phyloP scores from a whole-genome alignment of 495 filamentous ascomycete genomes.

The Chaetomium fimeti region DNA sequence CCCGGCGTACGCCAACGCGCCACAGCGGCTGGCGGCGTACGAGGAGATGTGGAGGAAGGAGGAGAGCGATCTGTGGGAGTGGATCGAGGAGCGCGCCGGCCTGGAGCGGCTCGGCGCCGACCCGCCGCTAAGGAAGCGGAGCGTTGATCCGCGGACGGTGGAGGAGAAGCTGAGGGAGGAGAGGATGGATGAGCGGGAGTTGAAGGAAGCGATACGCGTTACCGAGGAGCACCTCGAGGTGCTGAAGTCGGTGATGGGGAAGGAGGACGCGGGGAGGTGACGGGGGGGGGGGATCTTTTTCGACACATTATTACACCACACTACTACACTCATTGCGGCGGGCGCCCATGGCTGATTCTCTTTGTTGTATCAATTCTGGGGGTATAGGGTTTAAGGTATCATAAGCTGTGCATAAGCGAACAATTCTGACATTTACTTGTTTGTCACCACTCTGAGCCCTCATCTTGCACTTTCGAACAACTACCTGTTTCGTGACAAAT shows the following conservation, averaged over 20 bases:
- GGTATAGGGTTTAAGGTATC: not conserved
- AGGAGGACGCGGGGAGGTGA: conserved; percentile 35
- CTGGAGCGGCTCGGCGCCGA: conserved; percentile 60
- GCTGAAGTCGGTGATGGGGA: conserved; percentile 68
- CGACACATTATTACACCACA: not conserved
- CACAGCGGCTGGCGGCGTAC: conserved; percentile 78
- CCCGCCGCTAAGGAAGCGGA: conserved; percentile 38
- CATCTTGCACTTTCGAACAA: too few relatives aligned
- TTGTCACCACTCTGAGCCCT: too few relatives aligned
- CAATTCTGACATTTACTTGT: not conserved
- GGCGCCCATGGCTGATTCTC: not conserved
- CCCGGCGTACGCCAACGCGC: conserved; percentile 43
- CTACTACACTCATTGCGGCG: conserved; percentile 2
- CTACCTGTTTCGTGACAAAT: too few relatives aligned
- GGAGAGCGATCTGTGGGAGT: conserved; percentile 91
- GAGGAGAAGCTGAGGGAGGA: conserved; percentile 61
- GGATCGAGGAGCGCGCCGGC: conserved; percentile 86
- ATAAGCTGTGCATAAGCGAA: conserved; percentile 12
- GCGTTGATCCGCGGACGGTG: conserved; percentile 48
- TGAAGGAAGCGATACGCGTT: conserved; percentile 78
- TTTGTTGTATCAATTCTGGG: conserved; percentile 2
- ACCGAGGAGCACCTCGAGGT: conserved; percentile 78
- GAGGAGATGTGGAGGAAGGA: conserved; percentile 91
- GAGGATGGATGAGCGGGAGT: conserved; percentile 74
- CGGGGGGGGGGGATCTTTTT: not conserved